These are phyloP conservation scores for Pseudognaphalium luteoalbum DNA, from an alignment of 129 eudicot species.

Conservation along the genomic window DNA sequence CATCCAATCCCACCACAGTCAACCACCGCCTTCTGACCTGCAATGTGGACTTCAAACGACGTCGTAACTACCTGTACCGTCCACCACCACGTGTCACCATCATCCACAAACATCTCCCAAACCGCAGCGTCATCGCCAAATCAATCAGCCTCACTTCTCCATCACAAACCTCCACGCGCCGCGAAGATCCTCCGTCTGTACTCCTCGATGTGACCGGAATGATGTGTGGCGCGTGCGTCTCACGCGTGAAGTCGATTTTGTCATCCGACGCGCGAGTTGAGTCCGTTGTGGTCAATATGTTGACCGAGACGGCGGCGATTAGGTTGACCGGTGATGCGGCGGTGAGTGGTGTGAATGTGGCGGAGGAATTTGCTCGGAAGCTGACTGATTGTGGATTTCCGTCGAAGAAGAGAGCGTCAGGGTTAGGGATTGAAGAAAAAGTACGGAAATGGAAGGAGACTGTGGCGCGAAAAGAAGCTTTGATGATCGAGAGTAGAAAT, in stretches of 20 bases:
- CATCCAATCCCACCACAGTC: constrained; percentile 32
- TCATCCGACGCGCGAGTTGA: constrained; percentile 68
- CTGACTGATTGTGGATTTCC: constrained; percentile 81
- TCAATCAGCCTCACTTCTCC: constrained; percentile 50
- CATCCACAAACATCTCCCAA: constrained; percentile 5
- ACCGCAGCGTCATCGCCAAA: constrained; percentile 46
- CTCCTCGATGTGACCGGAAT: constrained; percentile 87
- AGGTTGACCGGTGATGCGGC: constrained; percentile 43
- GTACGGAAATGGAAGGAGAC: constrained; percentile 85
- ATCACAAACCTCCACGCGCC: constrained; percentile 6
- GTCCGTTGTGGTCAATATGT: constrained; percentile 83
- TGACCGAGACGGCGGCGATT: constrained; percentile 89
- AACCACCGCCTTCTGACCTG: constrained; percentile 30
- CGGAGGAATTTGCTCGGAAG: constrained; percentile 67
- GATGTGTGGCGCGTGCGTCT: constrained; percentile 89
- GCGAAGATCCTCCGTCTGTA: constrained; percentile 34
- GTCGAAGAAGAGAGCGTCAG: constrained; percentile 61
- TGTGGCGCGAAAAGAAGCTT: constrained; percentile 68
- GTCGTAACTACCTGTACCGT: constrained; percentile 26
- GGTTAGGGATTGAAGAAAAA: constrained; percentile 75
- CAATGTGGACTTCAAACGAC: constrained; percentile 36
- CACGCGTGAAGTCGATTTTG: constrained; percentile 75
- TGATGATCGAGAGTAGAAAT: constrained; percentile 72
- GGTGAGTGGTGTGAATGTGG: constrained; percentile 31
- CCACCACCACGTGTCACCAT: constrained; percentile 29